phyloP scores from a whole-genome alignment of 2,329 filamentous ascomycete species.

The Penicillium polonicum region DNA sequence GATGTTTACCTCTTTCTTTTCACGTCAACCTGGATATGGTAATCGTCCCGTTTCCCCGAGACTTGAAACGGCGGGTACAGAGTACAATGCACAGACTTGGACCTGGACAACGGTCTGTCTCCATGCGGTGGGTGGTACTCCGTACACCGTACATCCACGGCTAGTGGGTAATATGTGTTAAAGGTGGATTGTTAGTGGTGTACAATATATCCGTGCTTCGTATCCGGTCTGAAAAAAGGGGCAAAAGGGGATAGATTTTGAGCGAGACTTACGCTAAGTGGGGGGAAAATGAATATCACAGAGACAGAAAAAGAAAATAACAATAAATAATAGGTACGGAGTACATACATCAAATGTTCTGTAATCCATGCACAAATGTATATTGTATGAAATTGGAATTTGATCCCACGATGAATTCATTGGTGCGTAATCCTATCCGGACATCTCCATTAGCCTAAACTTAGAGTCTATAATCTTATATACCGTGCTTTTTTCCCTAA shows the following conservation, averaged over 20 bases:
- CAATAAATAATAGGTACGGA: too few relatives aligned
- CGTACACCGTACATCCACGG: not conserved
- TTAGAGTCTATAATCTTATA: not conserved
- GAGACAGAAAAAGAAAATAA: not conserved
- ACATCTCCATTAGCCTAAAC: not conserved
- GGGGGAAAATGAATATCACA: not conserved
- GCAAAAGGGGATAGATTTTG: constrained; percentile 1
- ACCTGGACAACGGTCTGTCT: not conserved
- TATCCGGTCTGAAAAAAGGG: constrained; percentile 15
- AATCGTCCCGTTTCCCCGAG: constrained; percentile 5
- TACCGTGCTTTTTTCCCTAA: not conserved
- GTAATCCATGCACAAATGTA: not conserved
- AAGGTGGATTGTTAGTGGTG: constrained; percentile 3
- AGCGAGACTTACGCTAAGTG: not conserved
- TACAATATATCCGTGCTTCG: not conserved
- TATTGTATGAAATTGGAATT: not conserved
- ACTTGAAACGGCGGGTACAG: not conserved
- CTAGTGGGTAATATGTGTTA: constrained; percentile 1
- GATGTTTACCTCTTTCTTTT: not conserved
- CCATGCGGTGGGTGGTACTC: not conserved
- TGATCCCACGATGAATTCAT: not conserved
- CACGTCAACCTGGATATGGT: not conserved
- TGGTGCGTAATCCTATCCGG: constrained; percentile 2
- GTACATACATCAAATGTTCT: too few relatives aligned
- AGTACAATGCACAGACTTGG: not conserved